phyloP scores from a whole-genome alignment of 2,329 filamentous ascomycete species.

The Aureobasidium musti region DNA sequence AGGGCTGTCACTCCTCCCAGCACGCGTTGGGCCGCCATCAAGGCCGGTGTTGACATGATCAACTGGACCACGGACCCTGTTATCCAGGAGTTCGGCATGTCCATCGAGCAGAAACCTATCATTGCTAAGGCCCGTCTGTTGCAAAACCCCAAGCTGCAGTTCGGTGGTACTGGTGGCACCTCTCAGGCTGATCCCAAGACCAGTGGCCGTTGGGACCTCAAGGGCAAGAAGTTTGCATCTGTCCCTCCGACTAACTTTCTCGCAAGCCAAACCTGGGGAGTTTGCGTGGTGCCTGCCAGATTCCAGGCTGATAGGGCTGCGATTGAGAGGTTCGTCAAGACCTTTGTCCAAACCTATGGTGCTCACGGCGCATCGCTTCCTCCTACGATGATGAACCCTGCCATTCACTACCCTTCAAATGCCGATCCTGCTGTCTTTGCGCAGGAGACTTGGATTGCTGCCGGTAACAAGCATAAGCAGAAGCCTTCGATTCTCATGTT shows the following conservation, averaged over 20 bases:
- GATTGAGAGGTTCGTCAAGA: conserved; percentile 57
- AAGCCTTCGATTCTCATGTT: conserved; percentile 78
- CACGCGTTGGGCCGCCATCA: conserved; percentile 68
- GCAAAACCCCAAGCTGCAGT: conserved; percentile 69
- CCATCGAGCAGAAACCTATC: conserved; percentile 65
- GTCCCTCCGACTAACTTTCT: conserved; percentile 42
- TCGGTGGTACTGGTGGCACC: conserved; percentile 45
- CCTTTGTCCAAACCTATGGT: conserved; percentile 63
- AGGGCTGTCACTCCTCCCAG: conserved; percentile 79
- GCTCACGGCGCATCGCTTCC: conserved; percentile 62
- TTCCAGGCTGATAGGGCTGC: conserved; percentile 46
- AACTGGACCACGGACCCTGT: conserved; percentile 69
- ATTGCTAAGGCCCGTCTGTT: conserved; percentile 68
- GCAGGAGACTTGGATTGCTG: conserved; percentile 54
- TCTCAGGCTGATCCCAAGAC: conserved; percentile 61
- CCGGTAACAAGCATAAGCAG: conserved; percentile 55
- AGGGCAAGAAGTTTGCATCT: conserved; percentile 77
- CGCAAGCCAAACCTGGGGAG: conserved; percentile 69
- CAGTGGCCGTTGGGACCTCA: conserved; percentile 82
- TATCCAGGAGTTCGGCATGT: conserved; percentile 71
- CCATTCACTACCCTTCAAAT: conserved; percentile 39
- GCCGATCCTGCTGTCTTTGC: conserved; percentile 39
- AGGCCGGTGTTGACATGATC: conserved; percentile 65
- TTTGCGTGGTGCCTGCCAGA: conserved; percentile 64
- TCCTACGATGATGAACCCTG: conserved; percentile 47